Evolutionary conservation across 208 protist genomes (phyloP), one percentile per base, ranked within the genome.

Genomic region (Crithidia acanthocephali): DNA sequence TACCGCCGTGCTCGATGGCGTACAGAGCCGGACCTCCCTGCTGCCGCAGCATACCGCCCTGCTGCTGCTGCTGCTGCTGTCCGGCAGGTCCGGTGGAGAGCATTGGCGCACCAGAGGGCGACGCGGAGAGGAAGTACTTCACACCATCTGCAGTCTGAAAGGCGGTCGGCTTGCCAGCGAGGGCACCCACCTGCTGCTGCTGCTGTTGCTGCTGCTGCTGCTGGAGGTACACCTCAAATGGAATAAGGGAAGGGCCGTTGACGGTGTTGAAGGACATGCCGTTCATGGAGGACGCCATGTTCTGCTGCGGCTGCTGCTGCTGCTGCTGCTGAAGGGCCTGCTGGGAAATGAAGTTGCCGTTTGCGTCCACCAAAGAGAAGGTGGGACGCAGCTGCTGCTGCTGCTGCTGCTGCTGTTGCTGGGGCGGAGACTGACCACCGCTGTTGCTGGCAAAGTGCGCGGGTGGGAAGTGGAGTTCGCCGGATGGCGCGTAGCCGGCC

Each of bases 171-270:
- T 68, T 70, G 42, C 55, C 47, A 2, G 53, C 6, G 4, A 56
- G 32, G 10, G 47, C 47, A 18, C 37, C 25, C 27, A 44, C 37
- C 60, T 79, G 63, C 45, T 77, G 73, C 65, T 66, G 57, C 47
- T 78, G 72, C 30, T 75, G 70, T 33, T 65, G 69, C 22, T 67
- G 58, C 25, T 68, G 65, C 40, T 68, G 68, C 20, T 58, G 57
- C 16, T 68, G 69, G 27, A 75, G 27, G 53, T 56, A 75, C 20
- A 75, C 22, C 20, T 75, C 69, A 22, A 68, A 51, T 10, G 69
- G 69, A 33, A 75, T 40, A 27, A 75, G 51, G 25, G 69, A 52
- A 1, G 69, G 52, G 23, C 69, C 69, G 48, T 75, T 65, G 2
- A 75, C 28, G 7, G 69, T 47, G 53, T 47, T 56, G 8, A 75